A percentile compares a stretch with the other conserved stretches of the same genome.
Conservation (phyloP, 345 rosid genomes). For the Heritiera fomes region DNA sequence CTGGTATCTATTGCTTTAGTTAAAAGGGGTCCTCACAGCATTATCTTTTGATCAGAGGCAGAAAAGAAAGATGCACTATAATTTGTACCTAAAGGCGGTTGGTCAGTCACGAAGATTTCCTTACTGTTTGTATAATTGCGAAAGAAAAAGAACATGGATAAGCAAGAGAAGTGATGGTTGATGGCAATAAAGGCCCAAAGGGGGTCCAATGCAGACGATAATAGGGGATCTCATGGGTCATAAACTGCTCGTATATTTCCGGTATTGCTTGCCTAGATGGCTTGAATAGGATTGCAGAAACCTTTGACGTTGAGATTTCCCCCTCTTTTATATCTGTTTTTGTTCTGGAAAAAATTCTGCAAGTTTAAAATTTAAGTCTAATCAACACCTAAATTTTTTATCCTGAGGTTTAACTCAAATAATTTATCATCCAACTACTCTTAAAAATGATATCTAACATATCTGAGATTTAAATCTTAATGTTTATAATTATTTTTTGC, state of each 20-base stretch:
- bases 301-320: too few species aligned
- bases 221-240: slow-evolving; percentile 32
- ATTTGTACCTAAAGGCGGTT: not conserved
- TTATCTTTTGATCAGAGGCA: not conserved
- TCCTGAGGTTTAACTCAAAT: too few species aligned
- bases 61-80: not conserved
- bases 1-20: not conserved
- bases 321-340: too few species aligned
- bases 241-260: not conserved
- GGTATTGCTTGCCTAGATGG: not conserved
- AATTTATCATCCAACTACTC: too few species aligned
- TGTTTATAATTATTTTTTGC: too few species aligned
- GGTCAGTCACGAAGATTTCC: slow-evolving; percentile 1
- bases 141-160: not conserved
- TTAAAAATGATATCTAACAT: too few species aligned
- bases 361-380: too few species aligned
- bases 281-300: slow-evolving; percentile 6
- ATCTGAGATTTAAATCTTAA: too few species aligned
- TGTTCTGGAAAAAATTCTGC: too few species aligned
- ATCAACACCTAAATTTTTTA: too few species aligned
- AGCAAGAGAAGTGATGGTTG: slow-evolving; percentile 26
- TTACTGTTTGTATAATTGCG: slow-evolving; percentile 3
- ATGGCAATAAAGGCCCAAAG: slow-evolving; percentile 34
- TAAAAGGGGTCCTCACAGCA: not conserved
- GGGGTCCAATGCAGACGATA: slow-evolving; percentile 29